phyloP scores from a whole-genome alignment of 1,284 basidiomycete genomes.

The Cutaneotrichosporon spelunceum region DNA sequence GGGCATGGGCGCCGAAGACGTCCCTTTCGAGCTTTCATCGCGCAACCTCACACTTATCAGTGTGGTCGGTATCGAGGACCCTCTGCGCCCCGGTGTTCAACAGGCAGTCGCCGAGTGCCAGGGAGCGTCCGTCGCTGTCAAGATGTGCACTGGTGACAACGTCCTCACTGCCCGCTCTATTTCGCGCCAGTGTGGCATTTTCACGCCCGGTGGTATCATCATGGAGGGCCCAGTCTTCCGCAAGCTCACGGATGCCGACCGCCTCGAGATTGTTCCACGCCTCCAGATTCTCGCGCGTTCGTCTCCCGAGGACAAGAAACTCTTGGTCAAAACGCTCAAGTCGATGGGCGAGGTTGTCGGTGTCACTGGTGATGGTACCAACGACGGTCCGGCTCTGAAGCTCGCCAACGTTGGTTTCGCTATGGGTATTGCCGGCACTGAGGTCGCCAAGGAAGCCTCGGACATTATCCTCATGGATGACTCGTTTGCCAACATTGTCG shows the following conservation, averaged over 20 bases:
- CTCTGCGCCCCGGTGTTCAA: constrained; percentile 81
- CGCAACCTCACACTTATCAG: constrained; percentile 76
- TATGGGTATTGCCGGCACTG: constrained; percentile 98
- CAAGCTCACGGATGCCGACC: constrained; percentile 54
- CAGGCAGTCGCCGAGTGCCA: constrained; percentile 83
- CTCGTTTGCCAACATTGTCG: constrained; percentile 93
- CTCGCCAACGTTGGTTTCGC: constrained; percentile 91
- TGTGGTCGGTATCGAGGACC: constrained; percentile 93
- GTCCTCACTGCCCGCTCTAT: constrained; percentile 86
- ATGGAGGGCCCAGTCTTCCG: constrained; percentile 68
- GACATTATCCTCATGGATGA: constrained; percentile 99
- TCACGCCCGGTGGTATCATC: constrained; percentile 53
- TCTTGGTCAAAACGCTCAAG: constrained; percentile 85
- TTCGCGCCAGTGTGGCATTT: constrained; percentile 83
- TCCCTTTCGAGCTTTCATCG: constrained; percentile 70
- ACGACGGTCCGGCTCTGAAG: constrained; percentile 95
- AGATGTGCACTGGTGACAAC: constrained; percentile 99
- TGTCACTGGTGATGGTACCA: constrained; percentile 97
- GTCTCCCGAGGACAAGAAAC: constrained; percentile 93
- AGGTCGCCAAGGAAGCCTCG: constrained; percentile 98
- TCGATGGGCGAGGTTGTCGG: constrained; percentile 87
- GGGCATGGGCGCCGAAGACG: constrained; percentile 56
- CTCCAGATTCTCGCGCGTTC: constrained; percentile 78
- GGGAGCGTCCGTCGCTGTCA: constrained; percentile 87
- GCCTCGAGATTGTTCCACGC: constrained; percentile 56